Conservation (phyloP, 805 yeast genomes). For the Monosporozyma aquatica region DNA sequence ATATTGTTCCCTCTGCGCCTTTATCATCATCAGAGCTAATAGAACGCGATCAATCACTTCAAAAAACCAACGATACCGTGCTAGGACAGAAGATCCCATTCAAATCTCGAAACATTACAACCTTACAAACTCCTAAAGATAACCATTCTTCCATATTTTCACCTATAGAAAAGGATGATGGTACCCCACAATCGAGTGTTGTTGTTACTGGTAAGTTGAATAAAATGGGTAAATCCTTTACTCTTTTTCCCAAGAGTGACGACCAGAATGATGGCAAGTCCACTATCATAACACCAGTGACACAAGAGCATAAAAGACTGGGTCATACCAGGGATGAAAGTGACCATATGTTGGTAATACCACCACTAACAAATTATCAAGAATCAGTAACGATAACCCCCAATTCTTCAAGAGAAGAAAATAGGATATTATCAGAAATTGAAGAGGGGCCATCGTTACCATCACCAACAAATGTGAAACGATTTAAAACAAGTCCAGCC, state of each 20-base stretch:
- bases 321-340: not conserved
- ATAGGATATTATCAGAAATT: not conserved
- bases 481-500: not conserved
- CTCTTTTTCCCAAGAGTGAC: conserved; percentile 1
- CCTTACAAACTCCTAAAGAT: not conserved
- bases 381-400: not conserved
- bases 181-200: not conserved
- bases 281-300: not conserved
- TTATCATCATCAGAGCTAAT: too few relatives aligned
- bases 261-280: not conserved
- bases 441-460: not conserved
- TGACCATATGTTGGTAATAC: not conserved
- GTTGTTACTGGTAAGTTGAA: not conserved
- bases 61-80: too few relatives aligned
- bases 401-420: conserved; percentile 2
- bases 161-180: not conserved
- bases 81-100: too few relatives aligned
- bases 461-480: not conserved
- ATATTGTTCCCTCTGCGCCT: too few relatives aligned
- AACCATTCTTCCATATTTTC: not conserved
- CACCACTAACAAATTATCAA: not conserved
- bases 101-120: too few relatives aligned
- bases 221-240: conserved; percentile 2
- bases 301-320: not conserved
- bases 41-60: too few relatives aligned